Evolutionary conservation across 345 rosid species (phyloP).

Genomic region (Aethionema arabicum): DNA sequence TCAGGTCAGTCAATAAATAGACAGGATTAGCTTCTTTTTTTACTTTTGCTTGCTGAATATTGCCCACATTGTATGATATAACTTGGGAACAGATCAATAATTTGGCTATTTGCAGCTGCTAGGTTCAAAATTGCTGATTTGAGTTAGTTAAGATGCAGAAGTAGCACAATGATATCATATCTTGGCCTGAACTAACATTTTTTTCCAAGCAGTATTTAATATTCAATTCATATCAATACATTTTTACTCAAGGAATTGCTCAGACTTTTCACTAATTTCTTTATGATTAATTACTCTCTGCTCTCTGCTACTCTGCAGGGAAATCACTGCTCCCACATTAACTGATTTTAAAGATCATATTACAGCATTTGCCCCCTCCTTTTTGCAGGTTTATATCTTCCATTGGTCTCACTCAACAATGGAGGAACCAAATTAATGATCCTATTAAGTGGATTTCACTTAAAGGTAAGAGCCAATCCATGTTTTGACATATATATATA

Average conservation of each 20-base stretch:
- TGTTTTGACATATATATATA: slow-evolving; percentile 26
- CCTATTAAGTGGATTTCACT: slow-evolving; percentile 1
- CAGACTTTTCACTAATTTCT: no score
- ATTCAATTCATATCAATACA: no score
- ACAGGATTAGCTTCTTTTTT: neutral
- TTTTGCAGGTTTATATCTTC: slow-evolving; percentile 34
- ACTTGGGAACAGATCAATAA: neutral
- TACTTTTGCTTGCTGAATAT: neutral
- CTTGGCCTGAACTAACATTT: no score
- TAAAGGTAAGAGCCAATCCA: slow-evolving; percentile 28
- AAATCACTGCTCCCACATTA: no score
- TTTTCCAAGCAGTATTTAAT: no score
- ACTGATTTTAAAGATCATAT: no score
- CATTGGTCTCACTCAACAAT: slow-evolving; percentile 32
- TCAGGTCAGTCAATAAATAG: slow-evolving; percentile 3
- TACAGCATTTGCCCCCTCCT: slow-evolving; percentile 28
- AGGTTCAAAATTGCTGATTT: neutral
- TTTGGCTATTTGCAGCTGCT: neutral
- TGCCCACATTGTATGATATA: neutral
- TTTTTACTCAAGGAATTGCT: no score
- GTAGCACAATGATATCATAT: no score
- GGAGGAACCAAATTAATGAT: slow-evolving; percentile 22
- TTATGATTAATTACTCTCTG: no score
- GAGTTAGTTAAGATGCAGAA: no score
- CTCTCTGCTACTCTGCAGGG: no score